Evolutionary conservation across 2,329 filamentous ascomycete species (phyloP).

Genomic region (Paecilomyces variotii): DNA sequence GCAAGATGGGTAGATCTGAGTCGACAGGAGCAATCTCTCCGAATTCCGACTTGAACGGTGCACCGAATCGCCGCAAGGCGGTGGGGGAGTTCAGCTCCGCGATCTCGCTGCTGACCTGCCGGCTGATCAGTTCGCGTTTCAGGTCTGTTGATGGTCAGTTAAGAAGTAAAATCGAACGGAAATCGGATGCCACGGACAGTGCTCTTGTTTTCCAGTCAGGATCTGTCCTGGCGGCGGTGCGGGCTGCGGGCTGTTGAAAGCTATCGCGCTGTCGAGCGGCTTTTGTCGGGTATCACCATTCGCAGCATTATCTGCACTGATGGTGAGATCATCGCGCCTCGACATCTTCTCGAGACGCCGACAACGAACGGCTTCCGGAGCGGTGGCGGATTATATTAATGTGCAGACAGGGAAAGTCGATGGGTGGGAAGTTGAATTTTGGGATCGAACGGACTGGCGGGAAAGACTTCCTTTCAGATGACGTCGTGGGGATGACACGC

Average conservation of each 20-base stretch:
- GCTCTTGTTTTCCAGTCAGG: slow-evolving; percentile 94
- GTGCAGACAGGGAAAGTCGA: background rate
- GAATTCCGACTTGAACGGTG: slow-evolving; percentile 84
- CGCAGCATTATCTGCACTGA: background rate
- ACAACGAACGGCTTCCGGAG: background rate
- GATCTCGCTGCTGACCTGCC: slow-evolving; percentile 87
- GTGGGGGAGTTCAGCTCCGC: slow-evolving; percentile 89
- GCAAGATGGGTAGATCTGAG: slow-evolving; percentile 83
- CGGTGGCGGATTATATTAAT: background rate
- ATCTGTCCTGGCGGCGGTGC: slow-evolving; percentile 49
- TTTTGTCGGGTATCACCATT: background rate
- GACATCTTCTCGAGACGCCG: background rate
- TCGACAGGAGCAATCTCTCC: slow-evolving; percentile 90
- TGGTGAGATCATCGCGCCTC: background rate
- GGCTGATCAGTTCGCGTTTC: slow-evolving; percentile 86
- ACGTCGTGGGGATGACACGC: background rate
- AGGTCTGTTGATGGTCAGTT: slow-evolving; percentile 54
- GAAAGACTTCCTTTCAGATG: background rate
- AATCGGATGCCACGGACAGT: slow-evolving; percentile 55
- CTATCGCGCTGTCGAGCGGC: background rate
- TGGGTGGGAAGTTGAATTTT: background rate
- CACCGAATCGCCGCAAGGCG: slow-evolving; percentile 87
- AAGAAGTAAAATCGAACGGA: background rate
- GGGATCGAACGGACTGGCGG: background rate
- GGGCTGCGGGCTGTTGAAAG: slow-evolving; percentile 3